A percentile compares a stretch with the other conserved stretches of the same genome.
Evolutionary conservation across 2,329 filamentous ascomycete species (phyloP).

Genomic region (Amphichorda felina): DNA sequence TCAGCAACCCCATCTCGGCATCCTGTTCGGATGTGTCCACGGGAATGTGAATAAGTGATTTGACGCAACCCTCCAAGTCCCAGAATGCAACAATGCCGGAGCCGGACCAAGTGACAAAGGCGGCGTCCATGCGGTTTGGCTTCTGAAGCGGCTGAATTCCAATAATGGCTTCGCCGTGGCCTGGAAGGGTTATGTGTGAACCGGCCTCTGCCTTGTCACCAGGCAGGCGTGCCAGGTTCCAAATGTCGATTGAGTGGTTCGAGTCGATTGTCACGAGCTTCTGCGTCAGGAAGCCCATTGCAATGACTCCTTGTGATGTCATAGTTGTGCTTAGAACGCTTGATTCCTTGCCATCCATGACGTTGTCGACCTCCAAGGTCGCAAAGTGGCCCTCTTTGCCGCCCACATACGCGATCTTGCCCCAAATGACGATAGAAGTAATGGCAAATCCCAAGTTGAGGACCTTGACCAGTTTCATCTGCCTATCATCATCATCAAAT

Average conservation of each 20-base stretch:
- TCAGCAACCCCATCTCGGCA: conserved; percentile 37
- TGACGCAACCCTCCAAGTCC: conserved; percentile 60
- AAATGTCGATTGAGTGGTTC: conserved; percentile 62
- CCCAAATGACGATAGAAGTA: conserved; percentile 52
- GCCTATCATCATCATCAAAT: conserved; percentile 63
- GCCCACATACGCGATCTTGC: conserved; percentile 52
- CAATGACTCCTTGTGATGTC: conserved; percentile 38
- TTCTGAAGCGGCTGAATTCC: conserved; percentile 58
- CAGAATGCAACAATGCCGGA: conserved; percentile 75
- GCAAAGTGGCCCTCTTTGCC: conserved; percentile 52
- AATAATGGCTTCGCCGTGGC: conserved; percentile 52
- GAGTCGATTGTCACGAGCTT: conserved; percentile 67
- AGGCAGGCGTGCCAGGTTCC: conserved; percentile 33
- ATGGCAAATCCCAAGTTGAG: conserved; percentile 56
- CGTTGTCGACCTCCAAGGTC: conserved; percentile 36
- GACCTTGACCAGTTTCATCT: conserved; percentile 58
- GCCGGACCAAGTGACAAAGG: conserved; percentile 83
- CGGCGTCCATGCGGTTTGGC: conserved; percentile 49
- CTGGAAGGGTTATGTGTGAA: conserved; percentile 44
- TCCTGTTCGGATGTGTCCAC: conserved; percentile 50
- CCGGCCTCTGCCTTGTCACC: conserved; percentile 22
- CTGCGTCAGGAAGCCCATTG: conserved; percentile 55
- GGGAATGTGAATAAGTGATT: conserved; percentile 50
- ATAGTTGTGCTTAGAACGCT: conserved; percentile 26
- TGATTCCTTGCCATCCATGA: conserved; percentile 27